phyloP scores from a whole-genome alignment of 106 monocot species.

The Allium fistulosum region DNA sequence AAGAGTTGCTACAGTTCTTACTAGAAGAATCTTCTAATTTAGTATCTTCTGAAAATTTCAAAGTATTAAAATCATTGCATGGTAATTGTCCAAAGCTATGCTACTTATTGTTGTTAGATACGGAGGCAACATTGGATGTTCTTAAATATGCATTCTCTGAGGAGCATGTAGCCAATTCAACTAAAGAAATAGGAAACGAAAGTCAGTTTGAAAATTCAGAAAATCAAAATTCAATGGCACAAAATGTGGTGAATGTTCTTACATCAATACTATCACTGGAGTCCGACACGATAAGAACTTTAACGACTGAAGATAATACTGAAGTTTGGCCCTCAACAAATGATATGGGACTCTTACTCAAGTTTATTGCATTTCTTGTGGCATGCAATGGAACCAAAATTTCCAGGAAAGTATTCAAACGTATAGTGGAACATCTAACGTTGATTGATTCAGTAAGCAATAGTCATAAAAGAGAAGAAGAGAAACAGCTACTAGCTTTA shows the following conservation, averaged over 20 bases:
- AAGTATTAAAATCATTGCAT: constrained; percentile 46
- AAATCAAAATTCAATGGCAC: constrained; percentile 35
- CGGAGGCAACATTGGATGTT: constrained; percentile 85
- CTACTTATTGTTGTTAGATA: constrained; percentile 66
- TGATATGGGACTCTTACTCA: constrained; percentile 47
- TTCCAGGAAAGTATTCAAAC: constrained; percentile 56
- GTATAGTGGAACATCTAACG: constrained; percentile 66
- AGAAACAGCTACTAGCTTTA: constrained; percentile 63
- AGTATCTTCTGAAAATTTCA: constrained; percentile 30
- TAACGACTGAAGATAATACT: constrained; percentile 32
- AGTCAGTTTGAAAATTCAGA: constrained; percentile 11
- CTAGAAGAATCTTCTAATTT: constrained; percentile 74
- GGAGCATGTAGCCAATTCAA: constrained; percentile 4
- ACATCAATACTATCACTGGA: constrained; percentile 64
- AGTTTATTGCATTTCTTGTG: constrained; percentile 74
- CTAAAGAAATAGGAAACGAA: constrained; percentile 3
- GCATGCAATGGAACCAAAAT: constrained; percentile 40
- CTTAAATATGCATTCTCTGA: constrained; percentile 56
- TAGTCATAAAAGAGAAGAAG: constrained; percentile 28
- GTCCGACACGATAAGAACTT: constrained; percentile 35
- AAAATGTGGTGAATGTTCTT: constrained; percentile 40
- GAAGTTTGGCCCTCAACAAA: constrained; percentile 74
- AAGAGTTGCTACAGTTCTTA: constrained; percentile 78
- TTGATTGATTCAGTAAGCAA: constrained; percentile 16
- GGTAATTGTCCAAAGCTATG: constrained; percentile 68